phyloP scores from a whole-genome alignment of 345 rosid genomes.

The Psidium guajava region DNA sequence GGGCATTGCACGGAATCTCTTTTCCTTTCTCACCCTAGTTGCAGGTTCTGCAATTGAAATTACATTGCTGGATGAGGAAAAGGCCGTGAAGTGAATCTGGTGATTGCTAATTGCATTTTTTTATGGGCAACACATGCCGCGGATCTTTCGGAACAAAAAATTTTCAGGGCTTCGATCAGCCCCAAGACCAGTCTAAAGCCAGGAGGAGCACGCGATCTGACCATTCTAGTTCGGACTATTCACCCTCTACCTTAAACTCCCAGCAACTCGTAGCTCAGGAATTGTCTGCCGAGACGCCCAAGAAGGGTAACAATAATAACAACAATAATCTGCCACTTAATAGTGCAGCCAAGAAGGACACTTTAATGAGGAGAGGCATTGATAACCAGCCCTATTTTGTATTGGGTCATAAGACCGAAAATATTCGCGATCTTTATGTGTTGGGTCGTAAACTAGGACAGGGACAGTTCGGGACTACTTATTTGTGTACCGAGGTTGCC shows the following conservation, averaged over 20 bases:
- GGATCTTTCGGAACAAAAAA: slow-evolving; percentile 76
- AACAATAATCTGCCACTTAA: slow-evolving; percentile 5
- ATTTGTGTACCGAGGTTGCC: slow-evolving; percentile 60
- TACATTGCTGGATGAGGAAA: slow-evolving; percentile 30
- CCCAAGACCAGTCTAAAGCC: slow-evolving; percentile 44
- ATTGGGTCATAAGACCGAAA: slow-evolving; percentile 82
- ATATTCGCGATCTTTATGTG: slow-evolving; percentile 69
- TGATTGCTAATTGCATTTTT: slow-evolving; percentile 32
- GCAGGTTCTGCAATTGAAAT: slow-evolving; percentile 13
- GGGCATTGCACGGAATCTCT: not conserved
- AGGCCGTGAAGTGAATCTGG: slow-evolving; percentile 9
- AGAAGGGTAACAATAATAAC: slow-evolving; percentile 13
- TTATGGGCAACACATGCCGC: slow-evolving; percentile 99
- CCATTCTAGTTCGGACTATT: slow-evolving; percentile 26
- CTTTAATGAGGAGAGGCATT: slow-evolving; percentile 53
- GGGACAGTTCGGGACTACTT: slow-evolving; percentile 96
- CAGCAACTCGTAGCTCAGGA: slow-evolving; percentile 24
- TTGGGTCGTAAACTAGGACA: slow-evolving; percentile 88
- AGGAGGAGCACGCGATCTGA: slow-evolving; percentile 31
- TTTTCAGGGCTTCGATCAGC: slow-evolving; percentile 64
- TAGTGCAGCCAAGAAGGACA: slow-evolving; percentile 40
- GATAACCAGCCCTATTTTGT: slow-evolving; percentile 69
- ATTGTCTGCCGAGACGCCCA: slow-evolving; percentile 18
- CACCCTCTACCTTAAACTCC: slow-evolving; percentile 28
- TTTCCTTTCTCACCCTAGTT: not conserved